phyloP scores from a whole-genome alignment of 441 rosid species.

The Gossypium aridum region DNA sequence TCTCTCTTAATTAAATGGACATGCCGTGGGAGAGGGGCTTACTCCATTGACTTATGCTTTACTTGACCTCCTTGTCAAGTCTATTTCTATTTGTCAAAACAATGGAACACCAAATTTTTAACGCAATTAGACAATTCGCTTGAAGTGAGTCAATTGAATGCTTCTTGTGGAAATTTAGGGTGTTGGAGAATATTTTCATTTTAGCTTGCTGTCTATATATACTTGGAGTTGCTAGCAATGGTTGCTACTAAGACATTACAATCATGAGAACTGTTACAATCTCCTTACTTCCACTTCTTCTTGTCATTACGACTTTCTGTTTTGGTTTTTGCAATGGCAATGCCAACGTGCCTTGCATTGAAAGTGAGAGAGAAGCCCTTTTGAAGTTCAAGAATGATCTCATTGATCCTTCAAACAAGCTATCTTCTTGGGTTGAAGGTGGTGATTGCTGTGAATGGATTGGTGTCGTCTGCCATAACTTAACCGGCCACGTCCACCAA shows the following conservation, averaged over 20 bases:
- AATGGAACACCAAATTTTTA: background rate
- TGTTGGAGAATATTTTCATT: background rate
- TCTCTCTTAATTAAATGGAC: no score
- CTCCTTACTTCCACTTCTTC: background rate
- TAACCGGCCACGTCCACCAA: background rate
- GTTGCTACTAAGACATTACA: background rate
- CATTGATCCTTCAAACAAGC: background rate
- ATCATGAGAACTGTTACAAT: background rate
- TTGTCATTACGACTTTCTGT: background rate
- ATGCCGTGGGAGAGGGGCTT: no score
- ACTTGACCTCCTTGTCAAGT: background rate
- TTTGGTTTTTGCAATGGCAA: background rate
- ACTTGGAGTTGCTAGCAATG: background rate
- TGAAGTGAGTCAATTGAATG: background rate
- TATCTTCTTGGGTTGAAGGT: conserved; percentile 16
- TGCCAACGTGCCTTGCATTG: background rate
- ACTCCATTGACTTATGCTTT: background rate
- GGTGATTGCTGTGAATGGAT: conserved; percentile 17
- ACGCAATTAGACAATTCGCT: background rate
- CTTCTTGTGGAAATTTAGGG: background rate
- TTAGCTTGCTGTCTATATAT: background rate
- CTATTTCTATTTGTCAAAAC: background rate
- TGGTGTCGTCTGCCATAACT: conserved; percentile 8
- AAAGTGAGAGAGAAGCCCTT: conserved; percentile 7
- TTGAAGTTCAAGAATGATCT: conserved; percentile 10